Base-by-base conservation (phyloP, 371 early-diverging fungal species). In the Chytridium lagenaria region DNA sequence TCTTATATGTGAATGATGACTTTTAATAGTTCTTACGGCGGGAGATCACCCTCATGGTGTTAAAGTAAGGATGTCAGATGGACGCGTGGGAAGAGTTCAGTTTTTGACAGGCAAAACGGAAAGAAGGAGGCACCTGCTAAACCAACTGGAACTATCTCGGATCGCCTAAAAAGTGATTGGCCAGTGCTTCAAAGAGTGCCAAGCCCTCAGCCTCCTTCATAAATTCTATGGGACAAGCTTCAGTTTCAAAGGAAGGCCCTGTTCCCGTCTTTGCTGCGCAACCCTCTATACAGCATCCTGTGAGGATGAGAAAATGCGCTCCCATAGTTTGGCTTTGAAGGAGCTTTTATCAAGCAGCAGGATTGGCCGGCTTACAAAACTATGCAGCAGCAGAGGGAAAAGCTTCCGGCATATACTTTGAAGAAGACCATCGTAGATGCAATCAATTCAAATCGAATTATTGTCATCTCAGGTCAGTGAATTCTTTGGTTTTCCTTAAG, bases 361-460 rank as follows among this genome's bases (percentile, higher is more conserved):
- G 33, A 69, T 16, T 37, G 52, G 0, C 50, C 59, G 1, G 74
- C 66, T 19, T 79, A 73, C 61, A 39, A 33, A 28, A 64, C 49
- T 38, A 83, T 83, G 81, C 69, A 66, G 31, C 33, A 38, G 15
- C 77, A 91, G 70, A 82, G 93, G 61, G 73, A 82, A 38, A 77
- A 81, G 7, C 75, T 94, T 3, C 94, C 93, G 0, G 89, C 93
- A n/a, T 83, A 80, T 59, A 75, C 82, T 12, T 85, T 89, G 68
- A 85, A 86, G 63, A 78, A 89, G 16, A 79, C 89, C 26, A 84
- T 94, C 31, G 55, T 92, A 51, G 70, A 79, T 0, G 64, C 85
- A 0, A 68, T 93, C 31, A 85, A 83, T 72, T 69, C 70, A 26
- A 65, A 84, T 57, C 67, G 76, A 40, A 80, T 86, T 7, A 74